Conservation (phyloP, 768 basidiomycete species). For the Zangia roseola region DNA sequence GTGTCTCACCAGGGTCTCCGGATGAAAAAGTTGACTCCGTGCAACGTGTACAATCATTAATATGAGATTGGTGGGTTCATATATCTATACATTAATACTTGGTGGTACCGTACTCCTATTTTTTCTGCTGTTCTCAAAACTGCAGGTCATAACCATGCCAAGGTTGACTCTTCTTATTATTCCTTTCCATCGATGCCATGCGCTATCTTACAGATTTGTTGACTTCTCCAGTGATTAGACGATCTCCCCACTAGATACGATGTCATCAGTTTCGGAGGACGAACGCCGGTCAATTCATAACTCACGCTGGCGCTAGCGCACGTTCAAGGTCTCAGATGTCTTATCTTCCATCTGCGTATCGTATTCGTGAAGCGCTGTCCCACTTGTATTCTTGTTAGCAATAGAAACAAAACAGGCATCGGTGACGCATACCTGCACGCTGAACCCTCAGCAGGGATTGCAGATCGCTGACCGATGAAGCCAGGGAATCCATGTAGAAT, state of each 20-base stretch:
- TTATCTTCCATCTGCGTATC: neutral
- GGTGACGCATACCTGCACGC: neutral
- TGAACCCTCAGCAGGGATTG: neutral
- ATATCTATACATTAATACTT: neutral
- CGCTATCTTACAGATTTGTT: neutral
- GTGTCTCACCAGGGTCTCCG: constrained; percentile 2
- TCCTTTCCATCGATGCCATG: constrained; percentile 4
- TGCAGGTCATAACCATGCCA: constrained; percentile 1
- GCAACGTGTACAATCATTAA: neutral
- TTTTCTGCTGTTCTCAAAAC: neutral
- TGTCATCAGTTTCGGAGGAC: neutral
- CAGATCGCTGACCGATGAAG: neutral
- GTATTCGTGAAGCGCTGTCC: neutral
- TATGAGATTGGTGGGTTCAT: neutral
- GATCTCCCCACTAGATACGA: neutral
- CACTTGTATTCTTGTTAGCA: neutral
- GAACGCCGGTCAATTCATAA: neutral
- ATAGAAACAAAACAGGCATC: neutral
- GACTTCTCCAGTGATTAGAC: neutral
- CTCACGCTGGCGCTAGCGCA: neutral
- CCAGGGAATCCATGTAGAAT: too few relatives aligned
- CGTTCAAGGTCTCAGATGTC: too few relatives aligned
- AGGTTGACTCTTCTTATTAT: neutral
- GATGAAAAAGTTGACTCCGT: neutral
- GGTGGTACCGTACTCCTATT: constrained; percentile 1